Evolutionary conservation across 306 rosid genomes (phyloP).

Genomic region (Fragaria vesca): DNA sequence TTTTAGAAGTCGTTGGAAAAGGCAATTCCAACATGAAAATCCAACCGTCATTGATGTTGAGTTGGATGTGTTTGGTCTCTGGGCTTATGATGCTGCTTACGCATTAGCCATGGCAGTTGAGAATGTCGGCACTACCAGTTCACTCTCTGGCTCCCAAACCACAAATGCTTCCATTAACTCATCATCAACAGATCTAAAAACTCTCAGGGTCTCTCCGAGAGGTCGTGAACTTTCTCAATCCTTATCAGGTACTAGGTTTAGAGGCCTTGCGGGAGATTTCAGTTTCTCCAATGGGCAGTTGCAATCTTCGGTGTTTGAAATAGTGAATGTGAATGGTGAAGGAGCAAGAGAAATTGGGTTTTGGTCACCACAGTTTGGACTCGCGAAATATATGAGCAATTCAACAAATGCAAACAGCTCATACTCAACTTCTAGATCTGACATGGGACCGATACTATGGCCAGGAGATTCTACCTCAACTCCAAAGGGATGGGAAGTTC

Average conservation of each 20-base stretch:
- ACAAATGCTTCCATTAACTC: conserved; percentile 5
- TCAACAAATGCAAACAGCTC: neutral
- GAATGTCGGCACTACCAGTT: neutral
- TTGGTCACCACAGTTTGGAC: conserved; percentile 47
- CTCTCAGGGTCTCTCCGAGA: conserved; percentile 32
- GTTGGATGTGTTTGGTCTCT: conserved; percentile 14
- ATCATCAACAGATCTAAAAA: conserved; percentile 36
- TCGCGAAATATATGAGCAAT: conserved; percentile 19
- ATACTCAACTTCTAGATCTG: neutral
- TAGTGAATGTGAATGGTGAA: conserved; percentile 42
- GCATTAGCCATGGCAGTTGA: conserved; percentile 33
- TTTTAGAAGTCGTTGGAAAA: conserved; percentile 25
- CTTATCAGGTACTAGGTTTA: conserved; percentile 20
- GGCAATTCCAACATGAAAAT: conserved; percentile 17
- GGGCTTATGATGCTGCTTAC: conserved; percentile 32
- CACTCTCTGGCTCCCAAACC: neutral
- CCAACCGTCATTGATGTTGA: conserved; percentile 11
- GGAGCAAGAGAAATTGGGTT: conserved; percentile 42
- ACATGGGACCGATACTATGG: conserved; percentile 31
- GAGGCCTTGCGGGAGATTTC: conserved; percentile 29
- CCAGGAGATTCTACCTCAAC: conserved; percentile 25
- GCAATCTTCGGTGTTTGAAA: conserved; percentile 17
- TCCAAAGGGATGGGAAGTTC: conserved; percentile 38
- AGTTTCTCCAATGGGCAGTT: conserved; percentile 23
- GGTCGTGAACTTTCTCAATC: conserved; percentile 41